Percentiles rank a stretch among this genome's conserved stretches.
Evolutionary conservation across 2,329 filamentous ascomycete genomes (phyloP).

Genomic region (Lachnellula arida): DNA sequence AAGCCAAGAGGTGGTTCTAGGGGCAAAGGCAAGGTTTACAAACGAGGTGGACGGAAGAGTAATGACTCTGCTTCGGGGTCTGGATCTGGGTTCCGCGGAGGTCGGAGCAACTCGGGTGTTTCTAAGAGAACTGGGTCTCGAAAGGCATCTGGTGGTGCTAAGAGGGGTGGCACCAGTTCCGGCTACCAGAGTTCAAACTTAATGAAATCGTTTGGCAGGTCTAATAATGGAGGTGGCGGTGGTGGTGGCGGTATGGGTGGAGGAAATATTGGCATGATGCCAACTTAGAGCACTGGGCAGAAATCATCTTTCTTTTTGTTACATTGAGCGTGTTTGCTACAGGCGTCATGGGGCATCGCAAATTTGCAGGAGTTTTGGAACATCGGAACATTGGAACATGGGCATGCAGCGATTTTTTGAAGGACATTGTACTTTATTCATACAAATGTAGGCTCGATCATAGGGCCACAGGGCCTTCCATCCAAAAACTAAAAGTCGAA

Average conservation of each 20-base stretch:
- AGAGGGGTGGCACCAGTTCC: neutral
- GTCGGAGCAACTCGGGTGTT: neutral
- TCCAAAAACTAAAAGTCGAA: too few species aligned
- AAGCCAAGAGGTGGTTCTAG: neutral
- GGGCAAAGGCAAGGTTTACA: conserved; percentile 2
- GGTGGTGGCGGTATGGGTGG: neutral
- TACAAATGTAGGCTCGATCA: neutral
- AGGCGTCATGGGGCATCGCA: neutral
- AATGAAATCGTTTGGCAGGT: neutral
- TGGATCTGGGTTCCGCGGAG: neutral
- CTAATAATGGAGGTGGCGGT: neutral
- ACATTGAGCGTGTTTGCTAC: neutral
- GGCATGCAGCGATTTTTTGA: neutral
- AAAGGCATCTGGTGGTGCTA: neutral
- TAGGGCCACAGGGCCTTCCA: neutral
- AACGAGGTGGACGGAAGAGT: conserved; percentile 5
- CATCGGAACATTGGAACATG: neutral
- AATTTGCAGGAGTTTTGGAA: neutral
- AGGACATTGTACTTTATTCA: neutral
- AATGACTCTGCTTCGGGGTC: conserved; percentile 5
- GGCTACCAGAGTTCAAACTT: neutral
- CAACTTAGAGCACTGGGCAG: conserved; percentile 9
- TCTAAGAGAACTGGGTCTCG: neutral
- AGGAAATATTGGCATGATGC: conserved; percentile 11
- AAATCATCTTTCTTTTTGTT: neutral